Conservation (phyloP, 805 yeast genomes). For the Scheffersomyces lignosus region DNA sequence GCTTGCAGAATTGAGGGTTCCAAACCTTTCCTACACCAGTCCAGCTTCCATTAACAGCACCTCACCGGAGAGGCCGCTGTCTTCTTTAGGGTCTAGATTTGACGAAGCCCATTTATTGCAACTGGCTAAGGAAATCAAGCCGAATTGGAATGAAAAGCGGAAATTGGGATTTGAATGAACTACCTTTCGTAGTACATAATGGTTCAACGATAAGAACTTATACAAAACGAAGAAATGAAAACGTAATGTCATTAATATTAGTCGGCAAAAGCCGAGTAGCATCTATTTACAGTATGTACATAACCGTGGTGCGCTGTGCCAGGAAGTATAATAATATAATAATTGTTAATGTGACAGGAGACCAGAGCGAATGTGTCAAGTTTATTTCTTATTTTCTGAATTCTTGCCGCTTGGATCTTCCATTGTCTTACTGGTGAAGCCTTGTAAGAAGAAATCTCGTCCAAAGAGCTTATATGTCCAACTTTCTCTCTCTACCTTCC, state of each 20-base stretch:
- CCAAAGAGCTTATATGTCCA: slow-evolving; percentile 41
- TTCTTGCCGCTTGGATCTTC: neutral
- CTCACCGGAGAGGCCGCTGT: slow-evolving; percentile 36
- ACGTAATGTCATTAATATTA: neutral
- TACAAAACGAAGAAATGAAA: neutral
- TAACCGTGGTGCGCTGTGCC: too few species aligned
- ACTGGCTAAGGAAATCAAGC: slow-evolving; percentile 6
- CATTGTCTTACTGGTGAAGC: slow-evolving; percentile 45
- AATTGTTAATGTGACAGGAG: too few species aligned
- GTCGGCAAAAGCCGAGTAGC: too few species aligned
- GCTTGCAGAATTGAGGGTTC: slow-evolving; percentile 14
- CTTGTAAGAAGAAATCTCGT: slow-evolving; percentile 42
- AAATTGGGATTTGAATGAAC: too few species aligned
- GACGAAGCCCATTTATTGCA: slow-evolving; percentile 32
- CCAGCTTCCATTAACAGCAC: slow-evolving; percentile 7
- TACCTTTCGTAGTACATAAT: too few species aligned
- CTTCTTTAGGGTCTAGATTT: slow-evolving; percentile 35
- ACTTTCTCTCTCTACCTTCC: slow-evolving; percentile 38
- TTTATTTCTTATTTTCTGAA: neutral
- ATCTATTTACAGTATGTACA: neutral
- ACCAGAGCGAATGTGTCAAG: too few species aligned
- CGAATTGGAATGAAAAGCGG: neutral
- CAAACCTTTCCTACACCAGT: slow-evolving; percentile 15
- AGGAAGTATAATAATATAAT: too few species aligned
- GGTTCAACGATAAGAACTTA: too few species aligned